Evolutionary conservation across 331 rosid genomes (phyloP).

Genomic region (Pyracantha coccinea): DNA sequence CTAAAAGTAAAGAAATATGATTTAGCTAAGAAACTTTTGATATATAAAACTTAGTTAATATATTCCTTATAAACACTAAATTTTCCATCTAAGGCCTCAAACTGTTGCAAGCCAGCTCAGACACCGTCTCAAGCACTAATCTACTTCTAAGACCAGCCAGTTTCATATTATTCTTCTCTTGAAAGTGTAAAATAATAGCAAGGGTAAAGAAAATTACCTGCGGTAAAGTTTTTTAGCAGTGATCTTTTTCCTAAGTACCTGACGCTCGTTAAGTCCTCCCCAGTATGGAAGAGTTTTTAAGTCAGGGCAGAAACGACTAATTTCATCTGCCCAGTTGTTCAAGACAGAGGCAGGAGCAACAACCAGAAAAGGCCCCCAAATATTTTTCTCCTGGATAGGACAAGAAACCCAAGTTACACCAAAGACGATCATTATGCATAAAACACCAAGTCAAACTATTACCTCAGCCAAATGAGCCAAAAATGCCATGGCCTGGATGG

Average conservation of each 20-base stretch:
- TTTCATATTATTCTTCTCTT: neutral
- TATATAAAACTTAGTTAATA: neutral
- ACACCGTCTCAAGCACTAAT: neutral
- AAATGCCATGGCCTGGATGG: slow-evolving; percentile 97
- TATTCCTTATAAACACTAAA: neutral
- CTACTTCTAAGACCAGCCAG: neutral
- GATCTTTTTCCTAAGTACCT: slow-evolving; percentile 83
- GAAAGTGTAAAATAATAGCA: neutral
- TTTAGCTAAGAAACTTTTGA: neutral
- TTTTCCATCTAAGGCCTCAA: neutral
- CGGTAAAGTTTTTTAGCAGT: slow-evolving; percentile 91
- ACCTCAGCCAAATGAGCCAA: slow-evolving; percentile 99
- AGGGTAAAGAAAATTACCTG: slow-evolving; percentile 40
- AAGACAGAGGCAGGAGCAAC: slow-evolving; percentile 98
- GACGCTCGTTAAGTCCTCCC: slow-evolving; percentile 90
- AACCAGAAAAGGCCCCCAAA: slow-evolving; percentile 97
- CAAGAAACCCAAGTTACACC: slow-evolving; percentile 9
- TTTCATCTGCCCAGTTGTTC: slow-evolving; percentile 99
- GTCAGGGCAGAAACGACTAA: slow-evolving; percentile 94
- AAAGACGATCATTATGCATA: neutral
- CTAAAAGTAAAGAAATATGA: neutral
- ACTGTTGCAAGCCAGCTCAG: neutral
- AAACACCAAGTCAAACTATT: slow-evolving; percentile 12
- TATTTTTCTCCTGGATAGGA: slow-evolving; percentile 78
- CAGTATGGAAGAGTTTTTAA: slow-evolving; percentile 87